phyloP scores from a whole-genome alignment of 495 filamentous ascomycete species.

The Symbiotaphrina buchneri region DNA sequence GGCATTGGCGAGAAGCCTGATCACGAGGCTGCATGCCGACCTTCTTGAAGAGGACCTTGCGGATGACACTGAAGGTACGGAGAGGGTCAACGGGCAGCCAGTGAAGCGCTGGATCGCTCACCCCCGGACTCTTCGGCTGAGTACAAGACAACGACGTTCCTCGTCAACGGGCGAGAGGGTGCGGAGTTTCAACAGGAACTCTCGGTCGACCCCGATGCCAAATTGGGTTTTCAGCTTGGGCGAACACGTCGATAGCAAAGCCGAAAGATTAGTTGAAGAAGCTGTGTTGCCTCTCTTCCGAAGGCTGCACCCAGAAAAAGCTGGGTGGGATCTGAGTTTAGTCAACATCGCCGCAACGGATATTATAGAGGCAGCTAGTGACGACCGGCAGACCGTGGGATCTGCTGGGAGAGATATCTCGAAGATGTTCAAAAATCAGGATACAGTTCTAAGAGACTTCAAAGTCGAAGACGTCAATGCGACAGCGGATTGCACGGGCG shows the following conservation, averaged over 20 bases:
- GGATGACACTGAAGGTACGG: conserved; percentile 5
- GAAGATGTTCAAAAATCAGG: conserved; percentile 13
- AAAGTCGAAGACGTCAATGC: background rate
- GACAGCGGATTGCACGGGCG: background rate
- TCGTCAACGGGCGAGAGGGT: conserved; percentile 26
- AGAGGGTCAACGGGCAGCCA: conserved; percentile 2
- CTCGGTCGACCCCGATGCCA: conserved; percentile 44
- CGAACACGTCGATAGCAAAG: conserved; percentile 29
- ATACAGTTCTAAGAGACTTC: background rate
- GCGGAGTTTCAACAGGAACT: conserved; percentile 36
- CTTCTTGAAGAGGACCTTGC: conserved; percentile 30
- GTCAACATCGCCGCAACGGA: conserved; percentile 77
- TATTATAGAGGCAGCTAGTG: conserved; percentile 39
- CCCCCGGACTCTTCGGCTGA: conserved; percentile 52
- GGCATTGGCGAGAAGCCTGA: conserved; percentile 39
- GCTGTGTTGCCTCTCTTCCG: conserved; percentile 44
- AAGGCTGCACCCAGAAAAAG: conserved; percentile 42
- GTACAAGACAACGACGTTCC: conserved; percentile 43
- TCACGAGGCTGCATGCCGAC: conserved; percentile 61
- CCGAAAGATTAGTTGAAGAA: conserved; percentile 47
- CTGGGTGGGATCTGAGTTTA: conserved; percentile 56
- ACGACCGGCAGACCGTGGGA: conserved; percentile 7
- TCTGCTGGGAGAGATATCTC: conserved; percentile 16
- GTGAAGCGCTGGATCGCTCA: conserved; percentile 32
- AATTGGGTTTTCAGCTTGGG: conserved; percentile 42